Base-by-base conservation (phyloP, 768 basidiomycete genomes). In the Xerocomellus chrysenteron region DNA sequence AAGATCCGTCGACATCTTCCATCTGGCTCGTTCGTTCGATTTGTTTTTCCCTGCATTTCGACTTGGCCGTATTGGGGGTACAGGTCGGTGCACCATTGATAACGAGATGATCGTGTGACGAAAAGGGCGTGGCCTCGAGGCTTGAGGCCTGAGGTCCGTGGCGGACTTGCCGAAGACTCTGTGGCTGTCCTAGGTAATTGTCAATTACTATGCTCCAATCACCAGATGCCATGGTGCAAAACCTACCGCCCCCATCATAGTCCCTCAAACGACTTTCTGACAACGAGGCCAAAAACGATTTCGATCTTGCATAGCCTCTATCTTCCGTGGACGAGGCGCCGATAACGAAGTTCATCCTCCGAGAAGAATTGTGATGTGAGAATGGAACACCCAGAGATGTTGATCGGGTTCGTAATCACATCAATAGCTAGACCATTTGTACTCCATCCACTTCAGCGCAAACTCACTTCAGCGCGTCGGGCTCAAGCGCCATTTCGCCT, bases 81-180 rank as follows among this genome's bases (percentile, higher is more conserved):
- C 47, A 26, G 41, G 21, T 35, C 16, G 39, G 54, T 30, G 9
- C 33, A 45, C 28, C 43, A 40, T 49, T 36, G 40, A 17, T 45
- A 30, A 45, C 52, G 59, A 56, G 35, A 60, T 66, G 58, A 61
- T 28, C 47, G 55, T 55, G 64, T n/a, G 61, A 68, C 12, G 10
- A 17, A 40, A 39, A 5, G 10, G 21, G 19, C 17, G 32, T 16
- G 35, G 6, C 24, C 32, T 32, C 32, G 32, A 32, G 32, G 32
- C 32, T 28, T 28, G 33, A 17, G 37, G 4, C 26, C 50, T 16
- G 30, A 32, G 40, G 51, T 35, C 12, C 32, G 24, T 54, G 51
- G 21, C 47, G 35, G 36, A 44, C 30, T 5, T 40, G 1, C 36
- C 36, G 30, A 39, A 40, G 36, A 46, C 54, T 48, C 6, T 37